A percentile compares a stretch with the other conserved stretches of the same genome.
Evolutionary conservation across 441 rosid species (phyloP).

Genomic region (Erodium trifolium): DNA sequence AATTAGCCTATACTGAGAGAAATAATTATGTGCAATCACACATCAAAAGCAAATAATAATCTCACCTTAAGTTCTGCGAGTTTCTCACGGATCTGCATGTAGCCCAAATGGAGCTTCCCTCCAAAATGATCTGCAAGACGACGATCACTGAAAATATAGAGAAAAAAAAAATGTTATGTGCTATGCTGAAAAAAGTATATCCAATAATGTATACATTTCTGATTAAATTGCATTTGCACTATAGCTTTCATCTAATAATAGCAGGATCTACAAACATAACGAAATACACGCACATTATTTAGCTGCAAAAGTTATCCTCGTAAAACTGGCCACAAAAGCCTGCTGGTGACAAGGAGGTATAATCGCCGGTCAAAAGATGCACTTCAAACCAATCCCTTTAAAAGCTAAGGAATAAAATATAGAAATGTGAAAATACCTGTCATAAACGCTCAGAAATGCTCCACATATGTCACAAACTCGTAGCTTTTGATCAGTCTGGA

Average conservation of each 20-base stretch:
- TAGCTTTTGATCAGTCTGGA: slow-evolving; percentile 98
- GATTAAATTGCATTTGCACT: slow-evolving; percentile 20
- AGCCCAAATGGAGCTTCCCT: slow-evolving; percentile 96
- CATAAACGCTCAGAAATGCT: slow-evolving; percentile 98
- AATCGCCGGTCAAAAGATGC: slow-evolving; percentile 83
- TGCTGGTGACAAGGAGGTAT: slow-evolving; percentile 97
- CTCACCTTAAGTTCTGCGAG: slow-evolving; percentile 82
- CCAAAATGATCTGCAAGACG: slow-evolving; percentile 99
- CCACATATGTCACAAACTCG: slow-evolving; percentile 99
- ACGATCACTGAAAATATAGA: slow-evolving; percentile 72
- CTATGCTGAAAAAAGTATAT: slow-evolving; percentile 20
- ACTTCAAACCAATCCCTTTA: slow-evolving; percentile 68
- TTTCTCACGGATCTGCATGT: slow-evolving; percentile 95
- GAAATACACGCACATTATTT: slow-evolving; percentile 94
- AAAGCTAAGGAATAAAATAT: slow-evolving; percentile 18
- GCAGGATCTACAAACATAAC: slow-evolving; percentile 57
- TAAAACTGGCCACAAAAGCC: slow-evolving; percentile 99
- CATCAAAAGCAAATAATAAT: not conserved
- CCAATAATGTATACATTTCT: slow-evolving; percentile 20
- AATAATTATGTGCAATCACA: not conserved
- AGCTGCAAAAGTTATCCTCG: slow-evolving; percentile 99
- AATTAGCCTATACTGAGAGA: not conserved
- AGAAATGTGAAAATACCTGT: slow-evolving; percentile 54
- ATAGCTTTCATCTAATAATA: slow-evolving; percentile 43
- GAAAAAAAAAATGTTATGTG: slow-evolving; percentile 22